A percentile compares a stretch with the other conserved stretches of the same genome.
Evolutionary conservation across 2,329 filamentous ascomycete species (phyloP).

Genomic region (Cytospora mali): DNA sequence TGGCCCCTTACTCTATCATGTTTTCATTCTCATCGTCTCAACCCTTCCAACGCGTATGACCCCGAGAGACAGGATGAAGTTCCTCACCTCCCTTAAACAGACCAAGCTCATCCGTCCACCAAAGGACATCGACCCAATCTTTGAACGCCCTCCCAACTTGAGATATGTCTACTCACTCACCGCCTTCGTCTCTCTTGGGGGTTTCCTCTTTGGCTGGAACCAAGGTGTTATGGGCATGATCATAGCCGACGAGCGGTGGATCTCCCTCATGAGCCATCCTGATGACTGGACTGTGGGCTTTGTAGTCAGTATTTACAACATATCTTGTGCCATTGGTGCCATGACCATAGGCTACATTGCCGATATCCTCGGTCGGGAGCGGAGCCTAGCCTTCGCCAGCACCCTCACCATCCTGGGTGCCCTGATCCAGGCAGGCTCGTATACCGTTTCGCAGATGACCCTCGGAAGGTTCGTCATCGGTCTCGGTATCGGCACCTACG

Average conservation of each 20-base stretch:
- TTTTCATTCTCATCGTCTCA: neutral
- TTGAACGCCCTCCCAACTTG: slow-evolving; percentile 33
- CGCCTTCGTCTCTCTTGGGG: slow-evolving; percentile 31
- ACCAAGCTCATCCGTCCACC: slow-evolving; percentile 34
- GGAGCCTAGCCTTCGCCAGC: slow-evolving; percentile 36
- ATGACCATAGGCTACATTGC: slow-evolving; percentile 36
- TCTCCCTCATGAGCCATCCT: slow-evolving; percentile 35
- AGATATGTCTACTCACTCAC: slow-evolving; percentile 37
- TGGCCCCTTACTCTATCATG: neutral
- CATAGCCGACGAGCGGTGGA: slow-evolving; percentile 37
- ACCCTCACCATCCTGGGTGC: slow-evolving; percentile 22
- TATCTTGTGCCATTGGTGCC: slow-evolving; percentile 37
- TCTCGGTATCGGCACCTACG: slow-evolving; percentile 37
- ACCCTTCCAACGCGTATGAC: neutral
- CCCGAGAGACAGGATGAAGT: slow-evolving; percentile 2
- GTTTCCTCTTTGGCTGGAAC: slow-evolving; percentile 38
- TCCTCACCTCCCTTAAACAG: slow-evolving; percentile 32
- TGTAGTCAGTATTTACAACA: slow-evolving; percentile 38
- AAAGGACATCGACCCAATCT: slow-evolving; percentile 14
- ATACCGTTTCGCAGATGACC: slow-evolving; percentile 31
- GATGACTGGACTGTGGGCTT: slow-evolving; percentile 38
- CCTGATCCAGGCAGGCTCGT: slow-evolving; percentile 16
- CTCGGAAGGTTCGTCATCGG: slow-evolving; percentile 35
- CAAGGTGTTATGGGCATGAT: slow-evolving; percentile 40
- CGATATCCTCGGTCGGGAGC: slow-evolving; percentile 35